Evolutionary conservation across 2,329 filamentous ascomycete genomes (phyloP), one percentile per base, ranked within the genome.

Genomic region (Teratosphaeria epicoccoides): DNA sequence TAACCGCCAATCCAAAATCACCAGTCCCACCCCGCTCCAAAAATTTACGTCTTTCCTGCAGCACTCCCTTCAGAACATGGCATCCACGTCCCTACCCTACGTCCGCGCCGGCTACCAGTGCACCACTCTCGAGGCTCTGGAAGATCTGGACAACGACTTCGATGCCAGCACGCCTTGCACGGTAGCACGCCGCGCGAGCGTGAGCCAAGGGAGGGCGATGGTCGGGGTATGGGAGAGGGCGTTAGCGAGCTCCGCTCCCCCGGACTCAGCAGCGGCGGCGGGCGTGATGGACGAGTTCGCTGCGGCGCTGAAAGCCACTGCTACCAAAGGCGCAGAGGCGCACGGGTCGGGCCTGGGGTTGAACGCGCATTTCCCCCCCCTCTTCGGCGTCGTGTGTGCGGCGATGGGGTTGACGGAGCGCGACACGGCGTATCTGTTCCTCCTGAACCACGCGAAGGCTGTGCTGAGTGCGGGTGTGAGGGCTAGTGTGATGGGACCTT

Each of bases 151-250:
- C 71, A 87, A 93, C 70, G 74, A 78, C 58, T 80, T 87, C 47
- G 88, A 93, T 67, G 87, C 88, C 7, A 79, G 81, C 24, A 83
- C 87, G 7, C 77, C 87, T 44, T 93, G 87, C 69, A 82, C 85
- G n/a, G 87, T 93, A 12, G 86, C 84, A 11, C 76, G 86, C 0
- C 78, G 87, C 17, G 87, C 87, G 0, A 87, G 83, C 57, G 76
- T 85, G 47, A 81, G 84, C 1, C 87, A 93, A 68, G 87, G 87
- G 7, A 74, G 85, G 51, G 87, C 87, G 3, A 71, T 93, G 53
- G 73, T 91, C 7, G 76, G 77, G 5, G 80, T 93, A 25, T 93
- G 86, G 85, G 85, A 90, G 64, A 57, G 63, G 6, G 63, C 66
- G 0, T 53, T 69, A 1, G 47, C 24, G 2, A 14, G 47, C 7